Evolutionary conservation across 2,329 filamentous ascomycete genomes (phyloP).

Genomic region (Hirsutella thompsonii): DNA sequence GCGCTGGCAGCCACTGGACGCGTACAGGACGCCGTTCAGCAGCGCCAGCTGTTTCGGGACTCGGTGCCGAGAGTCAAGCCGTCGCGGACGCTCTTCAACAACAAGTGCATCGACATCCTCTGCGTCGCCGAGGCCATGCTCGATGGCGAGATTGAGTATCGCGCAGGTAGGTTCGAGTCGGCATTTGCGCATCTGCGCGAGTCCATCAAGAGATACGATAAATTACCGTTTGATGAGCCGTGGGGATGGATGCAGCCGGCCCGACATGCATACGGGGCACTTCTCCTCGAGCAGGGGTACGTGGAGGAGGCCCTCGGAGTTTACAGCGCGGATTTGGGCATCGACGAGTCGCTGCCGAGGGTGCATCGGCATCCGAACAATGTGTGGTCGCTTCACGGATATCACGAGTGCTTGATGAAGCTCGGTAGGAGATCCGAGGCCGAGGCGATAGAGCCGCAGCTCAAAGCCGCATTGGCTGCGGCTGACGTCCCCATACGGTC

Average conservation of each 20-base stretch:
- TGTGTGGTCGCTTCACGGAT: slow-evolving; percentile 63
- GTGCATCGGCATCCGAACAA: slow-evolving; percentile 58
- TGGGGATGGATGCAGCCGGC: slow-evolving; percentile 74
- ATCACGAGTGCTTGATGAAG: slow-evolving; percentile 53
- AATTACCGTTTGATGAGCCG: slow-evolving; percentile 57
- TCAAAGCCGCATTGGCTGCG: slow-evolving; percentile 36
- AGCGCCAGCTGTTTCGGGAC: slow-evolving; percentile 36
- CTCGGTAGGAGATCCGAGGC: slow-evolving; percentile 30
- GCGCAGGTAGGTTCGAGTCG: slow-evolving; percentile 39
- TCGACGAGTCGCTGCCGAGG: slow-evolving; percentile 46
- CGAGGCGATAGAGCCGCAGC: slow-evolving; percentile 20
- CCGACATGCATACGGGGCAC: slow-evolving; percentile 56
- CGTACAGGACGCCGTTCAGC: slow-evolving; percentile 38
- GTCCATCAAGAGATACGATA: slow-evolving; percentile 47
- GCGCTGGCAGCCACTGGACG: slow-evolving; percentile 47
- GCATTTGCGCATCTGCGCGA: slow-evolving; percentile 48
- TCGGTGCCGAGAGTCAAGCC: slow-evolving; percentile 39
- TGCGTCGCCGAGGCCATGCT: slow-evolving; percentile 54
- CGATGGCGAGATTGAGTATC: slow-evolving; percentile 62
- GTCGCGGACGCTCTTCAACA: slow-evolving; percentile 39
- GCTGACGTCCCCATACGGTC: slow-evolving; percentile 45
- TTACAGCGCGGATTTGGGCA: slow-evolving; percentile 49
- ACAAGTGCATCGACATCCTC: slow-evolving; percentile 41
- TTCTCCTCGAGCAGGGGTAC: slow-evolving; percentile 54
- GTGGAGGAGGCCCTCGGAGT: slow-evolving; percentile 40